These are phyloP conservation scores for Tritrichomonas musculus DNA, from an alignment of 208 protist species.

Conservation along the genomic window DNA sequence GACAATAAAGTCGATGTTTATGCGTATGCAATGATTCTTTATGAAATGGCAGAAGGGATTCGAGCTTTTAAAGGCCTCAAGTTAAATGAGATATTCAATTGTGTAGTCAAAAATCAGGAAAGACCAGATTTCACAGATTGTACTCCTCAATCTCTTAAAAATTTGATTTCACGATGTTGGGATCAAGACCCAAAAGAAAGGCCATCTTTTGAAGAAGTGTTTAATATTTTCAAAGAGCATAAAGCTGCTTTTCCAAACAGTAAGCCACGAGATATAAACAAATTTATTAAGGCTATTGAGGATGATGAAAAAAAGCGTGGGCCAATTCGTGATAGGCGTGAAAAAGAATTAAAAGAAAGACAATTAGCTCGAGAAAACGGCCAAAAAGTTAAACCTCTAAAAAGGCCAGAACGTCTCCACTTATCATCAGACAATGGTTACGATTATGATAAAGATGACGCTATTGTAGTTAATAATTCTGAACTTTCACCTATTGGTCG, in stretches of 20 bases:
- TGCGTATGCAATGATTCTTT: background rate
- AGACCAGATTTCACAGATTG: background rate
- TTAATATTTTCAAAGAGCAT: background rate
- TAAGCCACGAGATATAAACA: background rate
- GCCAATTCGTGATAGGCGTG: background rate
- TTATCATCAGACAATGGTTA: background rate
- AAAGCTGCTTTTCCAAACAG: background rate
- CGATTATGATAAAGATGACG: background rate
- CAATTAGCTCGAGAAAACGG: background rate
- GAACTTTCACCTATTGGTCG: background rate
- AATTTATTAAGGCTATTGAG: background rate
- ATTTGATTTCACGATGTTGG: background rate
- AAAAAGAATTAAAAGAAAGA: background rate
- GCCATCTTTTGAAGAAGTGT: slow-evolving; percentile 10
- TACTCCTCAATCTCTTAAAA: background rate
- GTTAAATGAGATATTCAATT: background rate
- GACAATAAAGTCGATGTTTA: slow-evolving; percentile 13
- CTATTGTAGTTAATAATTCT: background rate
- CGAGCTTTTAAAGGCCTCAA: background rate
- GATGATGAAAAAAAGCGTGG: slow-evolving; percentile 5
- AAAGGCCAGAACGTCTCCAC: background rate
- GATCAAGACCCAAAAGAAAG: background rate
- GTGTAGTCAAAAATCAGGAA: background rate
- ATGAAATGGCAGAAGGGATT: background rate
- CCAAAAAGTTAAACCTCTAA: background rate